phyloP scores from a whole-genome alignment of 2,329 filamentous ascomycete species.

The Penicillium sp. region DNA sequence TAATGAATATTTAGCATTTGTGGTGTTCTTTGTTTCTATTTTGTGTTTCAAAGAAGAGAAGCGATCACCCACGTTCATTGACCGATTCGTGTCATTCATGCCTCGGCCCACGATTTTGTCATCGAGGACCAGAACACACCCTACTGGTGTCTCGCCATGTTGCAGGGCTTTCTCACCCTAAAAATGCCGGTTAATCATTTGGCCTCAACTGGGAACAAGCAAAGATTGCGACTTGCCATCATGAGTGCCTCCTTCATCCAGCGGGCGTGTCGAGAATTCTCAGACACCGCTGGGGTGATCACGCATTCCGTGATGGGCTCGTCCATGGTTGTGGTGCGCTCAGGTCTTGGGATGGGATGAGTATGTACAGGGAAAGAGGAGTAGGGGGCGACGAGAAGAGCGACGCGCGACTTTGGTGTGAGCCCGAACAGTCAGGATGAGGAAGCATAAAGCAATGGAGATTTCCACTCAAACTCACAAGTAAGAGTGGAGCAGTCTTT shows the following conservation, averaged over 20 bases:
- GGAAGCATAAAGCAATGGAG: background rate
- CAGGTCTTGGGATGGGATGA: background rate
- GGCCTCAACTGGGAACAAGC: background rate
- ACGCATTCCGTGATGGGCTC: conserved; percentile 1
- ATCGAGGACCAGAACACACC: conserved; percentile 86
- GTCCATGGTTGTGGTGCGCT: background rate
- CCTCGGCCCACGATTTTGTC: conserved; percentile 79
- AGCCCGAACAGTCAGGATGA: background rate
- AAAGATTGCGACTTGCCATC: conserved; percentile 62
- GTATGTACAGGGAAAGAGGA: background rate
- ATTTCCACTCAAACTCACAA: background rate
- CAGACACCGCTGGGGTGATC: conserved; percentile 11
- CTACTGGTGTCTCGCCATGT: conserved; percentile 92
- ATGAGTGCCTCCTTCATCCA: conserved; percentile 86
- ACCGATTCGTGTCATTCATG: conserved; percentile 96
- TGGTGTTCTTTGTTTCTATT: background rate
- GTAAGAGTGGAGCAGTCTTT: background rate
- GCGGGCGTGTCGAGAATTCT: conserved; percentile 47
- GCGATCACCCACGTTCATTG: conserved; percentile 59
- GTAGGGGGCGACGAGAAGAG: background rate
- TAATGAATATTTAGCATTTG: conserved; percentile 48
- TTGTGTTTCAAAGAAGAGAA: background rate
- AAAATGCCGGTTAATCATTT: conserved; percentile 5
- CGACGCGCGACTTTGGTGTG: background rate
- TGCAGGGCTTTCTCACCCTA: conserved; percentile 82